Evolutionary conservation across 495 filamentous ascomycete genomes (phyloP), one percentile per base, ranked within the genome.

Genomic region (Cryomyces antarcticus): DNA sequence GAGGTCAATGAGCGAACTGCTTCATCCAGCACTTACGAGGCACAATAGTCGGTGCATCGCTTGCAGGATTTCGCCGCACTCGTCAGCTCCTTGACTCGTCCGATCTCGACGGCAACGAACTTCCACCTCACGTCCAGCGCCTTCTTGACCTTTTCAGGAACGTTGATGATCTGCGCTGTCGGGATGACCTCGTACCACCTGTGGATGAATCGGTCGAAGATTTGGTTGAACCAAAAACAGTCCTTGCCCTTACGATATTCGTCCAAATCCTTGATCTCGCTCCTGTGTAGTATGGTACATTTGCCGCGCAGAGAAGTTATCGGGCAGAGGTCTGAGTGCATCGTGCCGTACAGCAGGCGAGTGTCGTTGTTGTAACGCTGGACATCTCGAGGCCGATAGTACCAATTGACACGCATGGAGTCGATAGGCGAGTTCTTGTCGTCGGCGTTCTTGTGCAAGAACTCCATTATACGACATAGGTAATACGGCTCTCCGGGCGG

Each of bases 401-500:
- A 95, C 89, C 89, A 99, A 62, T 99, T 99, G 51, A 96, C 78
- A 46, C 85, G 76, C 52, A 99, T 58, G 24, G 83, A 71, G 57
- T 95, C 88, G 44, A 99, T 77, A 11, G 82, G 75, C 41, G 75
- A 70, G 27, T 65, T 64, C 27, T 65, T 61, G 57, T 87, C 71
- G 45, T 86, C 54, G 7, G 45, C 82, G 46, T 82, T 76, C 46
- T 70, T 67, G 46, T 92, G 83, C 42, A 93, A 64, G 54, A 95
- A 95, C 59, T 96, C 92, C 87, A 99, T 96, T 56, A 99, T 86
- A 44, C 89, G 80, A 38, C 80, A 86, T 46, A 99, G 64, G 58
- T 99, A 99, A 62, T 99, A 99, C 27, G 89, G 92, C 58, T 99
- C 89, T 33, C 89, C 89, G 3, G 89, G 89, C 11, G 89, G 89